A percentile compares a stretch with the other conserved stretches of the same genome.
These are phyloP conservation scores for Henckelia pumila DNA, from an alignment of 257 asterid genomes.

Conservation along the genomic window DNA sequence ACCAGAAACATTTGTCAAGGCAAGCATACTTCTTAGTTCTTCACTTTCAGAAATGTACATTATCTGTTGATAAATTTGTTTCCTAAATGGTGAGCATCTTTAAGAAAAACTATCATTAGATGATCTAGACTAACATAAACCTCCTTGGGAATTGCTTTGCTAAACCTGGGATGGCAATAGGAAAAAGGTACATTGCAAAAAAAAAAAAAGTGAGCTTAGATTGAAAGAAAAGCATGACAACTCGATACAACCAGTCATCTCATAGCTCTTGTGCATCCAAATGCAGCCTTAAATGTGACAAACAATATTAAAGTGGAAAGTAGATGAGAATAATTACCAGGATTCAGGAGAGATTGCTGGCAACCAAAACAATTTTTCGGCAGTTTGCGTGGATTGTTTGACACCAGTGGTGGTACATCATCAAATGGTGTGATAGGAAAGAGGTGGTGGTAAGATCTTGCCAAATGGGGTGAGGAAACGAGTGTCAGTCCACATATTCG, in stretches of 20 bases:
- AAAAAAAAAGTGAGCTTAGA: not conserved
- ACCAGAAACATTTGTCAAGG: not conserved
- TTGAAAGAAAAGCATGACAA: not conserved
- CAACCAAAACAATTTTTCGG: slow-evolving; percentile 77
- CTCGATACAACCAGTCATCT: not conserved
- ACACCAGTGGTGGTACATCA: slow-evolving; percentile 59
- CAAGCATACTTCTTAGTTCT: not conserved
- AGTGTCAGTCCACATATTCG: slow-evolving; percentile 89
- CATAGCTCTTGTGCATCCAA: not conserved
- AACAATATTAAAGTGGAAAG: not conserved
- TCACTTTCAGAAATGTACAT: not conserved
- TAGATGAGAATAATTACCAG: slow-evolving; percentile 43
- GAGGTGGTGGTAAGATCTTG: slow-evolving; percentile 94
- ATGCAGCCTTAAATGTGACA: not conserved
- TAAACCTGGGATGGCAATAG: not conserved
- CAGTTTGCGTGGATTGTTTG: slow-evolving; percentile 37
- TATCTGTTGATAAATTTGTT: not conserved
- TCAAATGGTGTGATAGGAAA: slow-evolving; percentile 92
- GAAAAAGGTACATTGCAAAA: not conserved
- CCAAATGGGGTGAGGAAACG: slow-evolving; percentile 95
- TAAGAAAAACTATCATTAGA: not conserved
- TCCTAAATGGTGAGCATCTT: not conserved
- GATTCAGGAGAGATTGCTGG: slow-evolving; percentile 73
- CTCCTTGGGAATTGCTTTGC: not conserved
- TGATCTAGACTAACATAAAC: not conserved